Base-by-base conservation (phyloP, 176 grass and related monocot species). In the Musa troglodytarum region DNA sequence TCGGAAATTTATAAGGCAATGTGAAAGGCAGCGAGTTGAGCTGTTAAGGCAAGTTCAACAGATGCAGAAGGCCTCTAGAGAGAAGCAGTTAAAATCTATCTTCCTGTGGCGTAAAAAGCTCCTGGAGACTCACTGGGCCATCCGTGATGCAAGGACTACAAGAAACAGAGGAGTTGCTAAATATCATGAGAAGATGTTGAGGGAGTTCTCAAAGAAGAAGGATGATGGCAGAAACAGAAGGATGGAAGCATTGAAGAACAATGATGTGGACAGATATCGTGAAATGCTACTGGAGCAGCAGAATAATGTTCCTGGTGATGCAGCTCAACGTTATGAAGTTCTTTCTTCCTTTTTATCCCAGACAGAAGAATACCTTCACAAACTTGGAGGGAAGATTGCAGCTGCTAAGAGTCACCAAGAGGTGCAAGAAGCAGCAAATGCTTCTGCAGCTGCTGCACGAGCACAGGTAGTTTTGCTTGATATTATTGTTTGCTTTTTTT, bases 231-330 rank as follows among this genome's bases (percentile, higher is more conserved):
- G 96, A 68, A 89, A 86, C 81, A 99, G 91, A 87, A 90, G 96
- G 77, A 99, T 99, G 96, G 96, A 99, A 81, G 96, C 96, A 25
- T 85, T 99, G 26, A 99, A 99, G 82, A 99, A 99, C 79, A 99
- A 99, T 81, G 96, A 99, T 8, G 91, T 95, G 10, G 96, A 99
- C 77, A 94, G 96, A 85, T 99, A 99, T 52, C 90, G 91, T 28
- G 88, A 99, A 78, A 99, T 99, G 77, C 72, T 99, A 61, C 69
- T 99, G 73, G 96, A 99, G 76, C 96, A 99, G 49, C 96, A 99
- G 69, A 91, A 86, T 21, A 99, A 77, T 82, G 85, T 99, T 76
- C 88, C 88, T 56, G 96, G 96, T 72, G 96, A 92, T 72, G 88
- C 96, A 62, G 86, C 96, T 80, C 88, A 95, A 83, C 86, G 96